Base-by-base conservation (phyloP, 2,329 filamentous ascomycete genomes). In the Pseudocercospora pini-densiflorae region DNA sequence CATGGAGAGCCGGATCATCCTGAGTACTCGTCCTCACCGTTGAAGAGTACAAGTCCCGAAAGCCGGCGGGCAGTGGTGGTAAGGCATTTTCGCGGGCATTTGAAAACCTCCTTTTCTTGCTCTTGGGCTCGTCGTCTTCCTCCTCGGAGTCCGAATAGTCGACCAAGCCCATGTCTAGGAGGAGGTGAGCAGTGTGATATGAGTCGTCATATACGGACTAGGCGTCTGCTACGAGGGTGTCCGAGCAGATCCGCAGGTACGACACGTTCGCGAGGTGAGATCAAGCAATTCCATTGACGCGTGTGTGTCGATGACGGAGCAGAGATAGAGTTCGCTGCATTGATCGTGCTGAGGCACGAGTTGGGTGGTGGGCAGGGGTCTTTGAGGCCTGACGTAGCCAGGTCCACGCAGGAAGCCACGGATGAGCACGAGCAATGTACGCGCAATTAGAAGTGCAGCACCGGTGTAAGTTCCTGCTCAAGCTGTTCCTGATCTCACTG, bases 11-110 rank as follows among this genome's bases (percentile, higher is more conserved):
- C 0, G 94, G 93, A 76, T 97, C 91, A 79, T 98, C 95, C 72
- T 84, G 85, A 47, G 90, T 90, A 79, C 91, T 92, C 69, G 91
- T 84, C 68, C 94, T 89, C 60, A 92, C 89, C 47, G 89, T 92
- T 10, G 92, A 90, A 29, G 94, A 91, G 80, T 99, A 98, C 62
- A 98, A 85, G 78, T 97, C 92, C 78, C 93, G 92, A 79, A 99
- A 98, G 63, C 87, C 82, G 12, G 88, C 79, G 8, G 94, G 94
- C 23, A 97, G 85, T 8, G 93, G 92, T 31, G 77, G 77, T 19
- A 74, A 70, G 19, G 65, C 45, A 36, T 64, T 54, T 36, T 43
- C n/a, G 45, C 59, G 49, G 43, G 12, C 61, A 21, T 51, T 21
- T 51, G 51, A 61, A 19, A 67, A 23, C 19, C 65, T 73, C n/a